phyloP scores from a whole-genome alignment of 2,329 filamentous ascomycete genomes.

The Diaporthe caulivora region DNA sequence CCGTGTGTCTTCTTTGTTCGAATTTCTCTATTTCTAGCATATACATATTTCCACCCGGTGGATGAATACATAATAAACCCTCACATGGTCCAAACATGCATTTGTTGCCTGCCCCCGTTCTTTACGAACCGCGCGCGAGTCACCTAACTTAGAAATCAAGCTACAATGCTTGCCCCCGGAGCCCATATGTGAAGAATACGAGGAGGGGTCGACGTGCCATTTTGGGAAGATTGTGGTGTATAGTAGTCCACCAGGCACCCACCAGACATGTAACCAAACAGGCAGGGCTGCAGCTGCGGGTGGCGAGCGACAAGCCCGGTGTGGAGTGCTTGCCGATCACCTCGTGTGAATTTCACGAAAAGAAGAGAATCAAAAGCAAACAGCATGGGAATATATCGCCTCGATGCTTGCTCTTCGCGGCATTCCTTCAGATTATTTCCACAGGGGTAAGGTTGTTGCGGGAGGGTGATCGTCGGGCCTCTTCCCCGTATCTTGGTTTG shows the following conservation, averaged over 20 bases:
- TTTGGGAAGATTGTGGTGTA: not conserved
- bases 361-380: conserved; percentile 19
- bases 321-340: conserved; percentile 25
- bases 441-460: conserved; percentile 3
- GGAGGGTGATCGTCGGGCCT: conserved; percentile 9
- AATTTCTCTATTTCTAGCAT: conserved; percentile 5
- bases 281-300: conserved; percentile 27
- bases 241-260: not conserved
- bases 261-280: not conserved
- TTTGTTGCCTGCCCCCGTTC: not conserved
- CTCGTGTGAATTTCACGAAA: conserved; percentile 23
- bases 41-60: conserved; percentile 17
- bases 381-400: not conserved
- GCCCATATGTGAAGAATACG: not conserved
- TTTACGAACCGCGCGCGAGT: not conserved
- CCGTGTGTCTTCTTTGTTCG: conserved; percentile 9
- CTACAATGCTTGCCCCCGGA: not conserved
- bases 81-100: conserved; percentile 6
- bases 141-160: not conserved
- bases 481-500: not conserved
- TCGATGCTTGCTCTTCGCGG: conserved; percentile 7
- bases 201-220: not conserved
- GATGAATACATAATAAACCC: conserved; percentile 6
- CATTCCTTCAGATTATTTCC: not conserved
- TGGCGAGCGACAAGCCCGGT: conserved; percentile 8